Conservation (phyloP, 306 rosid species). For the barrel medic (Medicago truncatula) region DNA sequence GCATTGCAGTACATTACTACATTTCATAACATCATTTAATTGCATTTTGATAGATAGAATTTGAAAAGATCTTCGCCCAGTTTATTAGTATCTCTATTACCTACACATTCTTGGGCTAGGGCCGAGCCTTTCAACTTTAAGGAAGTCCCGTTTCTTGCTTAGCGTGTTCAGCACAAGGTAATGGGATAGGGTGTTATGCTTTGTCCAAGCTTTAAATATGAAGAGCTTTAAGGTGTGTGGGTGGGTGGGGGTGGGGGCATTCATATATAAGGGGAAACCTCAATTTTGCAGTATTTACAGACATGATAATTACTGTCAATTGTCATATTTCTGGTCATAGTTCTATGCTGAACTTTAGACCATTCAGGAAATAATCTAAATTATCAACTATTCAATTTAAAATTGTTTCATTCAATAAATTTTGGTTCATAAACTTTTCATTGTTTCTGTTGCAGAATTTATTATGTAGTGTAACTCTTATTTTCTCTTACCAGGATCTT, state of each 20-base stretch:
- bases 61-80: background rate
- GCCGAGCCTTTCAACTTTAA: constrained; percentile 25
- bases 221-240: background rate
- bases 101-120: constrained; percentile 17
- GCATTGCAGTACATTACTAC: constrained; percentile 6
- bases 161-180: constrained; percentile 6
- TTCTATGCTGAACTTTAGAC: constrained; percentile 25
- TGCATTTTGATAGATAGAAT: constrained; percentile 12
- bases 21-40: background rate
- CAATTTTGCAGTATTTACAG: constrained; percentile 14
- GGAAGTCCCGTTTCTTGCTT: constrained; percentile 5
- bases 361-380: constrained; percentile 2
- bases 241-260: background rate
- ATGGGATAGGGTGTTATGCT: background rate
- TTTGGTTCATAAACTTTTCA: constrained; percentile 30
- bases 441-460: constrained; percentile 35
- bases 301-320: constrained; percentile 27
- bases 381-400: constrained; percentile 30
- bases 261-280: constrained; percentile 1
- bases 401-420: constrained; percentile 2
- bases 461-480: constrained; percentile 30
- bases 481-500: constrained; percentile 73
- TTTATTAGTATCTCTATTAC: constrained; percentile 15
- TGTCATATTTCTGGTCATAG: constrained; percentile 23
- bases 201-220: background rate